Base-by-base conservation (phyloP, 2,329 filamentous ascomycete species). In the Colletotrichum phormii region DNA sequence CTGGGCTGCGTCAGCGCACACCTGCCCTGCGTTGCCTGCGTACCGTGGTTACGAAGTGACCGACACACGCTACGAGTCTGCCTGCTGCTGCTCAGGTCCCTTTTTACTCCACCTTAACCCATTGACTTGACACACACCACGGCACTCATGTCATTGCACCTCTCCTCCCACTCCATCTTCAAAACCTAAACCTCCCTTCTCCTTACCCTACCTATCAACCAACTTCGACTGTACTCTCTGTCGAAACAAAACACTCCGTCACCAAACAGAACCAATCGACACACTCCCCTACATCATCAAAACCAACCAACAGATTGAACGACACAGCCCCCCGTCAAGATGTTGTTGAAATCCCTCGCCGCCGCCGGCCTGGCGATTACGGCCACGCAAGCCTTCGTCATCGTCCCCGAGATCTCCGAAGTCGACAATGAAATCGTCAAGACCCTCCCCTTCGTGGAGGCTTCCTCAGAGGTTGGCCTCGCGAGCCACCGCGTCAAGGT, bases 361-460 rank as follows among this genome's bases (percentile, higher is more conserved):
- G 76, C 80, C 74, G 80, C 80, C 68, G 80, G 80, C 66, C 77
- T 82, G 77, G 80, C 78, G 75, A 79, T 73, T 51, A 66, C 78
- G 64, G 78, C 78, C 65, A 73, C 80, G 49, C 78, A 81, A 29
- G 87, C 89, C 70, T 86, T 91, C 77, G 82, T 92, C 72, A 76
- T 92, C 66, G 85, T 89, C 42, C 87, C 90, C 70, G 82, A 86
- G 76, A 79, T 86, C 68, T 82, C 84, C 73, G 79, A 82, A 24
- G 80, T 82, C 64, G 84, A 87, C 66, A 80, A 82, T 70, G 81
- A 83, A 51, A 78, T 85, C 76, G 81, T 86, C 80, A 83, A 84
- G 66, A 76, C 83, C 31, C 80, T 85, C 5, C 83, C 84, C 49
- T 70, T 75, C 31, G 80, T 84, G 33, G 55, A 72, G 62, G 13